Conservation (phyloP, 257 asterid species). For the Echites panduratus region DNA sequence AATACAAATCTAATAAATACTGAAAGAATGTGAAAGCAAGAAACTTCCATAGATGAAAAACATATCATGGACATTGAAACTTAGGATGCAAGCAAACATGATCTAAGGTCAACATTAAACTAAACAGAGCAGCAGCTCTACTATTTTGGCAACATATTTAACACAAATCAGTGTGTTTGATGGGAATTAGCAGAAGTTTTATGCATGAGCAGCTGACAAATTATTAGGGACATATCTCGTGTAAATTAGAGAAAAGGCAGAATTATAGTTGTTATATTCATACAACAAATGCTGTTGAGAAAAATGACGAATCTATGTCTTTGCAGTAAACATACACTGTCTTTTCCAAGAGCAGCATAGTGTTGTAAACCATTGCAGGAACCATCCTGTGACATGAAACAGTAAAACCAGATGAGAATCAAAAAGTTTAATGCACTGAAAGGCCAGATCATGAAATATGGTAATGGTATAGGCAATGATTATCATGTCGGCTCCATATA, state of each 20-base stretch:
- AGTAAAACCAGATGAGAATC: conserved; percentile 8
- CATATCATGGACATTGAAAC: background rate
- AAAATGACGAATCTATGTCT: conserved; percentile 5
- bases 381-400: conserved; percentile 63
- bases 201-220: background rate
- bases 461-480: background rate
- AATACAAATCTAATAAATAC: conserved; percentile 2
- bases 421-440: background rate
- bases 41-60: background rate
- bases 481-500: background rate
- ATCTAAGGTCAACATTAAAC: conserved; percentile 2
- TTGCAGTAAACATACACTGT: conserved; percentile 49
- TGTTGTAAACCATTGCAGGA: conserved; percentile 98
- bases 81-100: background rate
- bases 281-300: background rate
- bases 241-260: background rate
- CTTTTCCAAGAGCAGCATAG: conserved; percentile 95
- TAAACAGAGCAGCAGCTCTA: background rate
- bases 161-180: background rate
- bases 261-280: background rate
- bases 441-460: background rate
- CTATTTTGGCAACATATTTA: background rate
- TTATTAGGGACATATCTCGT: background rate
- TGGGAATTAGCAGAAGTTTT: background rate
- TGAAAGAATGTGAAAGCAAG: background rate